Evolutionary conservation across 73 alveolate genomes (phyloP), one percentile per base, ranked within the genome.

Genomic region (Paramecium tetraurelia): DNA sequence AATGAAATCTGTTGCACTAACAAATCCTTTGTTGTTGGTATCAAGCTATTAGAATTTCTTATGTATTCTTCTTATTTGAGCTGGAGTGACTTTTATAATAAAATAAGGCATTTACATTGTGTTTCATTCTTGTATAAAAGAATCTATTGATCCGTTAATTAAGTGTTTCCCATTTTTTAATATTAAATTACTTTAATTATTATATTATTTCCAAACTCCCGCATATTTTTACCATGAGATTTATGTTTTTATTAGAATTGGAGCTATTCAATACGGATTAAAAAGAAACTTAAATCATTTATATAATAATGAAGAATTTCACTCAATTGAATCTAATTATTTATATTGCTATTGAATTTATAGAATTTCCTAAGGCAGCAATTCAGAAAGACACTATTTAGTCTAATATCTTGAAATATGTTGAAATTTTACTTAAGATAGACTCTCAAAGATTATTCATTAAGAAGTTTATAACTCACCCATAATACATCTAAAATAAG

Each of bases 41-140:
- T 72, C 86, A 29, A 72, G 46, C 20, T 72, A 36, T 40, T 36
- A 20, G 24, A 72, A 72, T 36, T 72, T 72, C 59, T 72, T 72
- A 36, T 72, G 86, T 72, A 72, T 72, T 36, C 86, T 72, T 72
- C 86, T 72, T 12, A 72, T 72, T 36, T 72, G n/a, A 31, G 86
- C 59, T 40, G 86, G 86, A 38, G 86, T 72, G 10, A 72, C 86
- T 72, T 68, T 24, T 6, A 12, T 38, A 72, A 35, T 10, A 12
- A 33, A 72, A 72, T 72, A 72, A 4, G 40, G 4, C 3, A 29
- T 7, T 2, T 72, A 72, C 86, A 72, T 72, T 72, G 40, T 33
- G 86, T 72, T 72, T 72, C 86, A 72, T 72, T 72, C 38, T 72
- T 72, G 63, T 36, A 72, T 72, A 72, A 43, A 36, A 72, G 86